phyloP scores from a whole-genome alignment of 139 green algal genomes.

The Tetratostichococcus sp. region DNA sequence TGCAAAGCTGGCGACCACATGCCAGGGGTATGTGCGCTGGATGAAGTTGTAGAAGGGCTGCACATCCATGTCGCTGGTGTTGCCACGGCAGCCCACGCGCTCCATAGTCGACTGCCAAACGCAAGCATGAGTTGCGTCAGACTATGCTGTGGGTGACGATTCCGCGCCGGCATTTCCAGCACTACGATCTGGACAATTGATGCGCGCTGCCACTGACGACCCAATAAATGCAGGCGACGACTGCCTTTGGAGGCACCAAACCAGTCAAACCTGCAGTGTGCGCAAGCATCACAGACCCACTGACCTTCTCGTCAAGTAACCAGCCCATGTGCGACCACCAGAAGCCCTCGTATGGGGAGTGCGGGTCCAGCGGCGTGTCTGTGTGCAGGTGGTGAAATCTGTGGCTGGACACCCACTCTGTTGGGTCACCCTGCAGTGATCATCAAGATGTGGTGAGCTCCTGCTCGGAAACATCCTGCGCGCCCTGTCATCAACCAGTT shows the following conservation, averaged over 20 bases:
- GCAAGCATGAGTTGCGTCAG: no score
- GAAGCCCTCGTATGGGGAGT: slow-evolving; percentile 98
- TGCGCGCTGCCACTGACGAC: no score
- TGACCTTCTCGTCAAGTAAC: slow-evolving; percentile 93
- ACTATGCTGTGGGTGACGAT: no score
- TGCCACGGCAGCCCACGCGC: slow-evolving; percentile 71
- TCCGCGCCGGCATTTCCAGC: no score
- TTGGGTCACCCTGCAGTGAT: slow-evolving; percentile 62
- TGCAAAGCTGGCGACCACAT: slow-evolving; percentile 76
- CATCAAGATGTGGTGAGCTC: no score
- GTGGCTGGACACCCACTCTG: slow-evolving; percentile 91
- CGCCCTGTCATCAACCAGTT: no score
- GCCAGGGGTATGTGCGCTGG: slow-evolving; percentile 79
- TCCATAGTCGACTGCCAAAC: slow-evolving; percentile 58
- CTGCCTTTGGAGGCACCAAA: no score
- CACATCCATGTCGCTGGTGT: slow-evolving; percentile 76
- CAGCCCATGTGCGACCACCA: slow-evolving; percentile 97
- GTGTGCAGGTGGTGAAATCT: slow-evolving; percentile 95
- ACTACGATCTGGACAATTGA: no score
- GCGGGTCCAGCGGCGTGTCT: slow-evolving; percentile 95
- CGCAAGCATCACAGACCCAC: no score
- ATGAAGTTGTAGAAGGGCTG: slow-evolving; percentile 93
- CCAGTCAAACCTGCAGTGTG: background rate
- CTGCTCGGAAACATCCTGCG: no score
- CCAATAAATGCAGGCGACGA: no score